phyloP scores from a whole-genome alignment of 1,284 basidiomycete genomes.

The Athelia psychrophila region DNA sequence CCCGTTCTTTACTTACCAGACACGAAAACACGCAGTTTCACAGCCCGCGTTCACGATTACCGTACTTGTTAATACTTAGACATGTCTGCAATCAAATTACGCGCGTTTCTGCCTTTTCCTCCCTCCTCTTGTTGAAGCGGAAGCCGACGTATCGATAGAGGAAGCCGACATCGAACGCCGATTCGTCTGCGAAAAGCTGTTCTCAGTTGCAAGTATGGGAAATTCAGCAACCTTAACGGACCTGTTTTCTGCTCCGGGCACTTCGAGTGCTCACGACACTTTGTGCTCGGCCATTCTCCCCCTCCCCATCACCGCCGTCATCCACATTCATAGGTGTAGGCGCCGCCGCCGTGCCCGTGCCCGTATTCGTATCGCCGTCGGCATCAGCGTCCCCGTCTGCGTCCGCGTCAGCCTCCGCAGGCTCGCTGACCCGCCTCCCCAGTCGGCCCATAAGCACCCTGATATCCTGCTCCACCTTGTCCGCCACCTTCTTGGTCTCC shows the following conservation, averaged over 20 bases:
- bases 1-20: neutral
- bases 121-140: conserved; percentile 43
- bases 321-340: conserved; percentile 32
- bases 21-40: neutral
- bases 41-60: too few relatives aligned
- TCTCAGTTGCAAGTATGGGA: neutral
- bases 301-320: conserved; percentile 34
- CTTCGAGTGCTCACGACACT: conserved; percentile 65
- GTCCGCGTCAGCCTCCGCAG: conserved; percentile 26
- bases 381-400: conserved; percentile 19
- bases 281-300: conserved; percentile 56
- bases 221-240: conserved; percentile 16
- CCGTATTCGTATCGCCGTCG: conserved; percentile 8
- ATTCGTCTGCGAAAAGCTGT: conserved; percentile 29
- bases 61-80: too few relatives aligned
- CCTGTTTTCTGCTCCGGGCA: conserved; percentile 55
- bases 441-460: conserved; percentile 65
- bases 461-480: conserved; percentile 84
- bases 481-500: conserved; percentile 86
- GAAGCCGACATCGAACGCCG: conserved; percentile 63
- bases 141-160: conserved; percentile 62
- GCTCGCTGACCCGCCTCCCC: conserved; percentile 49
- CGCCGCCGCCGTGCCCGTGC: conserved; percentile 30
- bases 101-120: conserved; percentile 57
- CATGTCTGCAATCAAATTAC: neutral